Evolutionary conservation across 1,284 basidiomycete species (phyloP).

Genomic region (Tilletia setariae): DNA sequence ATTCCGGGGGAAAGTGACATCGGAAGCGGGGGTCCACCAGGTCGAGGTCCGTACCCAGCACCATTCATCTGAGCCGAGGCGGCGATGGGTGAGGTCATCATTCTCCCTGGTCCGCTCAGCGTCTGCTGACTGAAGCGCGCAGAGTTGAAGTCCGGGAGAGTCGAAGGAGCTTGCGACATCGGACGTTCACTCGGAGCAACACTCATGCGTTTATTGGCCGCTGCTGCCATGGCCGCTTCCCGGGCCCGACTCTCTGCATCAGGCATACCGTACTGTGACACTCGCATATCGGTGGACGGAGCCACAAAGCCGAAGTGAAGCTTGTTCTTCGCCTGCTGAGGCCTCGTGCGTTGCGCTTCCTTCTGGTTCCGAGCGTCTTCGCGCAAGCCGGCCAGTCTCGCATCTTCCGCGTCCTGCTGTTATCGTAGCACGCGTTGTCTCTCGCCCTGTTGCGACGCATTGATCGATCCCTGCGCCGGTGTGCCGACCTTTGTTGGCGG

Average conservation of each 20-base stretch:
- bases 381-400: neutral
- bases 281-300: neutral
- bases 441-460: neutral
- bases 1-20: too few species aligned
- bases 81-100: too few species aligned
- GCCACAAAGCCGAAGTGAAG: constrained; percentile 5
- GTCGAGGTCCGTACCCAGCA: too few species aligned
- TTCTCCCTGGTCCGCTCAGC: too few species aligned
- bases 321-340: constrained; percentile 2
- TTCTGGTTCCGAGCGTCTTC: neutral
- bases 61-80: too few species aligned
- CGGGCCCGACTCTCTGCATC: neutral
- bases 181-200: constrained; percentile 8
- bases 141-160: neutral
- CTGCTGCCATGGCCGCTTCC: neutral
- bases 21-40: too few species aligned
- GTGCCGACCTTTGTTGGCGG: neutral
- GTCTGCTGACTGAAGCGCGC: too few species aligned
- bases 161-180: constrained; percentile 1
- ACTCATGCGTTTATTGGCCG: neutral
- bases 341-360: neutral
- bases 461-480: too few species aligned
- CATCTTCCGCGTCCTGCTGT: neutral
- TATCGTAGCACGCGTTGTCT: neutral
- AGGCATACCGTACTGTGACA: constrained; percentile 2